Base-by-base conservation (phyloP, 2,329 filamentous ascomycete species). In the Aureobasidium sp. region DNA sequence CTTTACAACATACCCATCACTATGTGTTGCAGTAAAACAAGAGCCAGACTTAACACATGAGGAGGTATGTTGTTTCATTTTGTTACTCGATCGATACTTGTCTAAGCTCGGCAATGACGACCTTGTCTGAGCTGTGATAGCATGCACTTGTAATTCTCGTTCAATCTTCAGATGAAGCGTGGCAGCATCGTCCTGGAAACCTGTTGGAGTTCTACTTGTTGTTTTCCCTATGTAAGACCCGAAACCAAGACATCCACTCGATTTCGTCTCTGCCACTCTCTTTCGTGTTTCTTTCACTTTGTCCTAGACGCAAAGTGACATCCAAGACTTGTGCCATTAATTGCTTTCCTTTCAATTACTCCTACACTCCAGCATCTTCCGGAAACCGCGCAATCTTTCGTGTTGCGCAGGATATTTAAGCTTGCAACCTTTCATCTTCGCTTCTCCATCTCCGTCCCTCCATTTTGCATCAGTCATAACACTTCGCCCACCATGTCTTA, bases 401-500 rank as follows among this genome's bases (percentile, higher is more conserved):
- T 44, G 10, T 7, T 32, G 20, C 26, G 29, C 23, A 29, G 7
- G 17, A 17, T 23, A 27, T 29, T 8, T 29, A 23, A 41, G 20
- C 15, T 13, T 27, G 10, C 34, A 17, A 15, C 34, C 10, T 41
- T 15, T 29, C 51, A 27, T 39, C 34, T 20, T 41, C 26, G 5
- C 17, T 27, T 27, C 37, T 32, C 37, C 23, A 20, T 37, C 15
- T 17, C 32, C 44, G 29, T 39, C 20, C 26, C 29, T 37, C 44
- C 34, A 29, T 42, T 27, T 26, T 37, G 42, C 34, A 29, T 42
- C 39, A 15, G 2, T n/a, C 55, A 48, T 13, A 37, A 32, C 29
- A 17, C 34, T 42, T n/a, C 60, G 46, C 39, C 37, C 9, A 32
- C 20, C 52, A 68, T 69, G 64, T 36, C 63, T 23, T 70, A 70